Base-by-base conservation (phyloP, 495 filamentous ascomycete species). In the Aspergillus cristatus region DNA sequence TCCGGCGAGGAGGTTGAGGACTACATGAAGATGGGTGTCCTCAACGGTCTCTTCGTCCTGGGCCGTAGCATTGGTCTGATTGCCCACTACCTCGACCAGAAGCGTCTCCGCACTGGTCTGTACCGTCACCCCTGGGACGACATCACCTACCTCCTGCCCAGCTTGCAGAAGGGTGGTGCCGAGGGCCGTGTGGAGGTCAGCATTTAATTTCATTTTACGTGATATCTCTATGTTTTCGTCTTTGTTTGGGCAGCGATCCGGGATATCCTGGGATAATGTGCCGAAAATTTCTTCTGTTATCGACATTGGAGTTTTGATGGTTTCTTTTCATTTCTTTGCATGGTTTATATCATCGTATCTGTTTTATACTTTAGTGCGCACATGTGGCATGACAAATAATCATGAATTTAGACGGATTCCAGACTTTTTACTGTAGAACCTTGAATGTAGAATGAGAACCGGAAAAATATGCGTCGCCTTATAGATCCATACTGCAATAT, bases 111-210 rank as follows among this genome's bases (percentile, higher is more conserved):
- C 53, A 98, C 91, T 51, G 91, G 91, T 56, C 77, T 98, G 47
- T 98, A 98, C 82, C 82, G 91, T 62, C 91, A 95, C 77, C 89
- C 89, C 57, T 95, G 87, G 88, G 89, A 94, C 60, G 86, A 93
- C 62, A 96, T 96, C 61, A 96, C 89, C 43, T 96, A 96, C 70
- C 73, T 96, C 34, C 82, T 96, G 37, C 89, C 89, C 48, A 83
- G 72, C 63, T 71, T 95, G 45, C 71, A 74, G 50, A 73, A 83
- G 63, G 70, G 74, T 18, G 88, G 87, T 53, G 69, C 70, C 34
- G 88, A 96, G 66, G 85, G 86, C 44, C 79, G 89, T 70, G 87
- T 96, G 34, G 89, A 96, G 73, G 89, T 96, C 47, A 75, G 72
- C 41, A 54, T 90, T 55, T 81, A 74, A 66, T 63, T 63, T 50